Percentiles rank a stretch among this genome's conserved stretches.
These are phyloP conservation scores for Kodamaea laetipori DNA, from an alignment of 805 yeast species.

Conservation along the genomic window DNA sequence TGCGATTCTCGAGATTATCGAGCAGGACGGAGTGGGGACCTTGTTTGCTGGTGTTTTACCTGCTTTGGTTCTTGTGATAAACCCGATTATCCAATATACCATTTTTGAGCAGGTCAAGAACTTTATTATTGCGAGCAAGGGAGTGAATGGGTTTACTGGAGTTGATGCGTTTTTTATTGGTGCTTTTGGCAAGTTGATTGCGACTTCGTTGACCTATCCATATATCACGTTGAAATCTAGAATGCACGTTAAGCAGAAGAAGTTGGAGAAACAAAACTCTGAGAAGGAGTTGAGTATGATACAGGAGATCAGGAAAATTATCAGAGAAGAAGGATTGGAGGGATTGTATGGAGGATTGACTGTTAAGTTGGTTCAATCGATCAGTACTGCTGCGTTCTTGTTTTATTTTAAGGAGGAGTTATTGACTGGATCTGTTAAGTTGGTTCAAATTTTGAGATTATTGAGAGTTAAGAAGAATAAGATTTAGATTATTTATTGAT, in stretches of 20 bases:
- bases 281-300: constrained; percentile 42
- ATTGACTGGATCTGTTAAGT: constrained; percentile 55
- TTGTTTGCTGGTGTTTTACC: constrained; percentile 87
- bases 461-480: constrained; percentile 23
- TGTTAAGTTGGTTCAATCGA: constrained; percentile 80
- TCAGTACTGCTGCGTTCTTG: constrained; percentile 84
- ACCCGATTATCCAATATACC: constrained; percentile 91
- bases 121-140: constrained; percentile 54
- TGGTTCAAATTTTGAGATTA: constrained; percentile 48
- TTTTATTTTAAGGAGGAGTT: constrained; percentile 90
- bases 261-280: constrained; percentile 20
- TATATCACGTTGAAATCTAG: constrained; percentile 87
- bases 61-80: constrained; percentile 79
- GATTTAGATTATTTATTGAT: neutral
- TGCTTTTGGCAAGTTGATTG: constrained; percentile 84
- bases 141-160: constrained; percentile 56
- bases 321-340: constrained; percentile 67
- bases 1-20: constrained; percentile 61
- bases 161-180: constrained; percentile 83
- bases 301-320: constrained; percentile 57
- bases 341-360: constrained; percentile 82
- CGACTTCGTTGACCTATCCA: constrained; percentile 90
- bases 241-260: constrained; percentile 64
- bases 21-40: constrained; percentile 69
- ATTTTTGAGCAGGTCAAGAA: constrained; percentile 85